Evolutionary conservation across 306 rosid species (phyloP).

Genomic region (Citrullus amarus): DNA sequence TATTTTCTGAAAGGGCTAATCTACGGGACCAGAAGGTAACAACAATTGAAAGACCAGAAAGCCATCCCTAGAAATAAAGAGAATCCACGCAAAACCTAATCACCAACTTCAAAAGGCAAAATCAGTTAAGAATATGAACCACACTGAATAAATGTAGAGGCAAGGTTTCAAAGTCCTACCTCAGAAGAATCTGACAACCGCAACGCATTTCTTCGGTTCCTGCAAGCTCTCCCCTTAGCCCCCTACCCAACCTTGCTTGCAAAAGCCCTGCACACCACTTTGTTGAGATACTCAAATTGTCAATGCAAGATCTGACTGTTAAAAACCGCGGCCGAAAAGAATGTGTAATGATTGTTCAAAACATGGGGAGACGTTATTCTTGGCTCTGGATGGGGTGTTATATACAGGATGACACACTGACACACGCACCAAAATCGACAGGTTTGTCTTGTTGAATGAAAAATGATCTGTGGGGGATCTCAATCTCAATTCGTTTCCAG

Average conservation of each 20-base stretch:
- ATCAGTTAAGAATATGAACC: not conserved
- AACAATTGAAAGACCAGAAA: not conserved
- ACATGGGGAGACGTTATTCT: not conserved
- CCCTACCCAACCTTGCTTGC: not conserved
- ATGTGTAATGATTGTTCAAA: not conserved
- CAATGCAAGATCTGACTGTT: not conserved
- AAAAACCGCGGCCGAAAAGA: not conserved
- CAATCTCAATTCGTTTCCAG: not conserved
- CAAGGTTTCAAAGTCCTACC: not conserved
- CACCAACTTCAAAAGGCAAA: not conserved
- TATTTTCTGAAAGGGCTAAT: not conserved
- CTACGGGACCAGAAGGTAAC: not conserved
- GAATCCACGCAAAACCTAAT: not conserved
- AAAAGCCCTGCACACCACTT: not conserved
- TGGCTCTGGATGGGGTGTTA: not conserved
- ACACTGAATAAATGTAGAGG: not conserved
- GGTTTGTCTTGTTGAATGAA: slow-evolving; percentile 6
- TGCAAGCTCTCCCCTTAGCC: not conserved
- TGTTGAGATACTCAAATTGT: not conserved
- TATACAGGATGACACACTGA: not conserved
- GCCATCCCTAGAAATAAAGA: not conserved
- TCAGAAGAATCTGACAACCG: not conserved
- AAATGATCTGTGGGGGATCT: slow-evolving; percentile 5
- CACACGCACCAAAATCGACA: not conserved
- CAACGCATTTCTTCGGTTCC: not conserved